phyloP scores from a whole-genome alignment of 257 asterid species.

The Phtheirospermum japonicum region DNA sequence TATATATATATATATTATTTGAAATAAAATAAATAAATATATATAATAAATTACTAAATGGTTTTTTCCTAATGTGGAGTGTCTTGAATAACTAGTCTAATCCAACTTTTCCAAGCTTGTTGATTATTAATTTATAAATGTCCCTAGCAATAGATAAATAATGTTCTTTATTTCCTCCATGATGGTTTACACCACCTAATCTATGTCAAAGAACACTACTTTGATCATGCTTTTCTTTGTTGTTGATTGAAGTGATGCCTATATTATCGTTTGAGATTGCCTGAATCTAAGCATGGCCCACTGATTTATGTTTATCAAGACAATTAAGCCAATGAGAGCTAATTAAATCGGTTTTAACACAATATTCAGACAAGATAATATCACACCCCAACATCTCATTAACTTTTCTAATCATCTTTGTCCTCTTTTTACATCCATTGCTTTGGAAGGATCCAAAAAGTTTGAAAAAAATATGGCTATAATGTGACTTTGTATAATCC shows the following conservation, averaged over 20 bases:
- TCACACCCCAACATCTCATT: slow-evolving; percentile 44
- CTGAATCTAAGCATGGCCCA: slow-evolving; percentile 64
- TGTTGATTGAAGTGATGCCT: slow-evolving; percentile 65
- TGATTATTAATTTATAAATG: slow-evolving; percentile 46
- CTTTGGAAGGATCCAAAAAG: slow-evolving; percentile 73
- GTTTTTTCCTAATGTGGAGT: too few relatives aligned
- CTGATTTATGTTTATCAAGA: slow-evolving; percentile 50
- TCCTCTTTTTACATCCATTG: slow-evolving; percentile 51
- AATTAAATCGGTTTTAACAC: slow-evolving; percentile 30
- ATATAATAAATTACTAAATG: too few relatives aligned
- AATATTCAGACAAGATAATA: slow-evolving; percentile 42
- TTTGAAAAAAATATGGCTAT: slow-evolving; percentile 30
- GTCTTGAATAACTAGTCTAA: slow-evolving; percentile 27
- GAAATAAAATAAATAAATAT: too few relatives aligned
- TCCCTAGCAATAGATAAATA: too few relatives aligned
- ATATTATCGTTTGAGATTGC: slow-evolving; percentile 65
- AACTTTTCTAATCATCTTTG: slow-evolving; percentile 51
- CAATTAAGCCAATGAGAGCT: slow-evolving; percentile 52
- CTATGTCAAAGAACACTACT: slow-evolving; percentile 35
- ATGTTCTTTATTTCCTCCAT: too few relatives aligned
- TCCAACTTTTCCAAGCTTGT: slow-evolving; percentile 39
- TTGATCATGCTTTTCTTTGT: slow-evolving; percentile 53
- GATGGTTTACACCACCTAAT: slow-evolving; percentile 63
- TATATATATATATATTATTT: too few relatives aligned
- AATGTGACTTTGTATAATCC: slow-evolving; percentile 34